Base-by-base conservation (phyloP, 2,329 filamentous ascomycete genomes). In the Sporothrix schenckii region DNA sequence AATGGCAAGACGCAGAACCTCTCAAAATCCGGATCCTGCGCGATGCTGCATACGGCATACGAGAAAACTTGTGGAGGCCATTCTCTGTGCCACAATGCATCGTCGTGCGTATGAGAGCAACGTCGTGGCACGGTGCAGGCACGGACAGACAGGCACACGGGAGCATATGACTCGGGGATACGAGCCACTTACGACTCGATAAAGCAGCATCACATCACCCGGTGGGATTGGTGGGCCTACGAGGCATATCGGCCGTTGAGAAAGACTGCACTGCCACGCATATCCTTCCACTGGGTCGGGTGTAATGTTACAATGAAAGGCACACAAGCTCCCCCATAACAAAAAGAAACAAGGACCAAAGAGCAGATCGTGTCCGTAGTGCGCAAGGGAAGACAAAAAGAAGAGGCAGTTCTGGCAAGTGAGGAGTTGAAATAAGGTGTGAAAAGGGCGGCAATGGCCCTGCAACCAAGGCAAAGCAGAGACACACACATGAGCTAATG, bases 251-350 rank as follows among this genome's bases (percentile, higher is more conserved):
- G 41, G 41, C 19, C 7, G 41, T 14, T 13, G n/a, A 44, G 10
- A 47, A 47, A 63, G 39, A 63, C 61, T 14, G 61, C 61, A 65
- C 61, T 34, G 61, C 61, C 41, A 49, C 44, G 24, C 19, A 34
- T 14, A n/a, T 41, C 34, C 34, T 10, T 27, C 21, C 13, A 34
- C 27, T 50, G 58, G 44, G 41, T 50, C 61, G 24, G 24, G 16
- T 49, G 61, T 34, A 65, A 65, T 65, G 61, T 65, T 65, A 50
- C 61, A 65, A 50, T 65, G 47, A 50, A 65, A 50, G 61, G 47
- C 10, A 16, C 24, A 34, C 44, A 65, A n/a, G 21, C 24, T 24
- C 24, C 24, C 24, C 24, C 24, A 24, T 24, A 24, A 24, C 24
- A 24, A 24, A 24, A 24, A 24, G 24, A 24, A 2, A 24, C 24